Base-by-base conservation (phyloP, 108 stramenopile genomes). In the Schizochytrium sp. region DNA sequence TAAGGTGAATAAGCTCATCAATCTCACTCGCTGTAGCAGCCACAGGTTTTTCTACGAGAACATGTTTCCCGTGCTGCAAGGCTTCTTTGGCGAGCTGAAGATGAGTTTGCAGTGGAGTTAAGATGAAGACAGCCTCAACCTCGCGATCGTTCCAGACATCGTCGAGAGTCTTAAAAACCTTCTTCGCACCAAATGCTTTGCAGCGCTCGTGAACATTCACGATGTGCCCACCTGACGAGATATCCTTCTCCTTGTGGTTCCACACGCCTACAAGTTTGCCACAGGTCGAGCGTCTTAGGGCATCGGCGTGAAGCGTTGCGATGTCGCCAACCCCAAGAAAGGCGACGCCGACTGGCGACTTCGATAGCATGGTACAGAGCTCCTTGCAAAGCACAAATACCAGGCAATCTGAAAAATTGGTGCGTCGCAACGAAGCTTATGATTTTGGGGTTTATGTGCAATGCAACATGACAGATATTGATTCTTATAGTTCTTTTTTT, bases 11-110 rank as follows among this genome's bases (percentile, higher is more conserved):
- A 17, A 60, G n/a, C 19, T 60, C 59, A 60, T 17, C 17, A 60
- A 60, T n/a, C 19, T 60, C 19, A 60, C 19, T 60, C 19, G 17
- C 59, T 17, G 17, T n/a, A 17, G n/a, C 59, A 19, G 19, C 59
- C 17, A 60, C 59, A n/a, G 59, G 59, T n/a, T 60, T 60, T n/a
- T 60, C 59, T n/a, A 60, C 59, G n/a, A 60, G 59, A 60, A 60
- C 59, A n/a, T 60, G 59, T n/a, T 60, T 60, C 19, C 59, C 59
- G 17, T 17, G 19, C 17, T n/a, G 17, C 59, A 60, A 19, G 59
- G 59, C 59, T 60, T 60, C 19, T n/a, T 60, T n/a, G 17, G 59
- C 59, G 59, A 19, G n/a, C 59, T 60, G 19, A 19, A 60, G 59
- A 60, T 60, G 59, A 60, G 59, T 60, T 60, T 60, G 19, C 17